Evolutionary conservation across 1,284 basidiomycete species (phyloP).

Genomic region (Tausonia pullulans): DNA sequence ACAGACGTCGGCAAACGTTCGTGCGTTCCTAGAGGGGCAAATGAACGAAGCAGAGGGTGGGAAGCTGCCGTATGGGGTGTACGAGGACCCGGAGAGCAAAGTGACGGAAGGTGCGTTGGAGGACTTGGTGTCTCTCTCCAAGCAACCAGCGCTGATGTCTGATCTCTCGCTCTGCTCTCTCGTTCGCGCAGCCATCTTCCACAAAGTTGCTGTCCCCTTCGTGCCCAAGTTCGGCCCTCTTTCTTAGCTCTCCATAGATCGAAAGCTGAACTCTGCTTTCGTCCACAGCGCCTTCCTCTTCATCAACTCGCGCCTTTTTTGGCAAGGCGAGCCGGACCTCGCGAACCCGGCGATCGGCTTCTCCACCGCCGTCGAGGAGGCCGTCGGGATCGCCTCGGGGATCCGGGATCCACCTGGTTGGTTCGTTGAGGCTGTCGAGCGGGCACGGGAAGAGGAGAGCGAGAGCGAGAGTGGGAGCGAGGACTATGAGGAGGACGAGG

Average conservation of each 20-base stretch:
- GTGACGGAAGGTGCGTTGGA: constrained; percentile 5
- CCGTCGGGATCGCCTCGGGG: constrained; percentile 2
- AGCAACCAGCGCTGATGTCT: neutral
- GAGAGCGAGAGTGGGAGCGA: neutral
- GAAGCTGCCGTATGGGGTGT: neutral
- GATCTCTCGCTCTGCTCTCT: neutral
- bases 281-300: neutral
- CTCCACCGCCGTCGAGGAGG: constrained; percentile 2
- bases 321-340: constrained; percentile 9
- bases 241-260: neutral
- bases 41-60: neutral
- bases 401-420: neutral
- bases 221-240: constrained; percentile 4
- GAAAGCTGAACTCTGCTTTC: too few species aligned
- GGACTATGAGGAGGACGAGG: neutral
- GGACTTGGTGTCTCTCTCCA: neutral
- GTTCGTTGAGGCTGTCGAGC: neutral
- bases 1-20: neutral
- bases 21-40: neutral
- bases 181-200: neutral
- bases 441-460: neutral
- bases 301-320: constrained; percentile 4
- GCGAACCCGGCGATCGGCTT: neutral
- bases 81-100: neutral
- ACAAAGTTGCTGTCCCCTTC: neutral